Percentiles rank a stretch among this genome's conserved stretches.
phyloP scores from a whole-genome alignment of 2,329 filamentous ascomycete species.

The Epichloe baconii region DNA sequence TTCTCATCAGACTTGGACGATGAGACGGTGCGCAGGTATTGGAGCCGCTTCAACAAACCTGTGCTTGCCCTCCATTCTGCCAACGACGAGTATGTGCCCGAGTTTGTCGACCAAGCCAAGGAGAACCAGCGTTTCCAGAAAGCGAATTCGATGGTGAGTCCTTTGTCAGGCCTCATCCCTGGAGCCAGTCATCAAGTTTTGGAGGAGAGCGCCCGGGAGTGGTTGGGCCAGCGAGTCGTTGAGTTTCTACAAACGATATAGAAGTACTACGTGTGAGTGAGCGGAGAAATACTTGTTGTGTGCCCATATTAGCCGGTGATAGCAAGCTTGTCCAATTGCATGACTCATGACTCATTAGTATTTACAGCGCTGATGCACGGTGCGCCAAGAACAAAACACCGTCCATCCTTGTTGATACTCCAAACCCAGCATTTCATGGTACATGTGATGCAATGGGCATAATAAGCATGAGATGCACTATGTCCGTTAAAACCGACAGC shows the following conservation, averaged over 20 bases:
- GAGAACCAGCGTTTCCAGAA: conserved; percentile 45
- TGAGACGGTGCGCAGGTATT: conserved; percentile 45
- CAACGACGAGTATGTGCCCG: conserved; percentile 52
- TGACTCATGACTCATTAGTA: no score
- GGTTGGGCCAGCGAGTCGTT: conserved; percentile 34
- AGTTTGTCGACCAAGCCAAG: conserved; percentile 39
- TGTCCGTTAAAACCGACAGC: no score
- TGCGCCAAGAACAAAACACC: no score
- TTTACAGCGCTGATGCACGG: no score
- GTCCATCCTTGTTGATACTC: no score
- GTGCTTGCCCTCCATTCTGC: conserved; percentile 53
- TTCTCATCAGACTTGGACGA: conserved; percentile 67
- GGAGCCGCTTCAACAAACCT: conserved; percentile 47
- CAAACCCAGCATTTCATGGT: no score
- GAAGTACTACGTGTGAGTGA: conserved; percentile 1
- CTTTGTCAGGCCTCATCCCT: conserved; percentile 39
- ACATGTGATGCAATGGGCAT: no score
- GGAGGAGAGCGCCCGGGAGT: conserved; percentile 30
- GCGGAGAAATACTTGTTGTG: not conserved
- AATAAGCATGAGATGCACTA: no score
- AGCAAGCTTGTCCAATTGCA: no score
- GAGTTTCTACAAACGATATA: conserved; percentile 28
- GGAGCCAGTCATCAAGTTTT: conserved; percentile 38
- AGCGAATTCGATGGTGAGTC: conserved; percentile 32
- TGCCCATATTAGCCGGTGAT: no score